phyloP scores from a whole-genome alignment of 2,329 filamentous ascomycete species.

The Thielaviopsis ethacetica region DNA sequence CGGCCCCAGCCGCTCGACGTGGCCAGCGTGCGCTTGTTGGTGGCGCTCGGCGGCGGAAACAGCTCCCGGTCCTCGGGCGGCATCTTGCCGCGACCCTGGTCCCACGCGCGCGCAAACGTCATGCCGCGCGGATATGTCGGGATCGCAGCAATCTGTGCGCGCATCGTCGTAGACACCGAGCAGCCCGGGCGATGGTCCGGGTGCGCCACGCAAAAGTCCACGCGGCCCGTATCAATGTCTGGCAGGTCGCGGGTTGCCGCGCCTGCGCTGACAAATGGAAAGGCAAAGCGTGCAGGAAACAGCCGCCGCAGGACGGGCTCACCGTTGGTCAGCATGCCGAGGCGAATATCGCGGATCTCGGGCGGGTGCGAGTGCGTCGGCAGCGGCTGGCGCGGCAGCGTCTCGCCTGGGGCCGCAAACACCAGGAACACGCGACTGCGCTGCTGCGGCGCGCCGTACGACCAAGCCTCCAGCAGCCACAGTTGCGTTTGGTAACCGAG shows the following conservation, averaged over 20 bases:
- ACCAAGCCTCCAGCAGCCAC: slow-evolving; percentile 52
- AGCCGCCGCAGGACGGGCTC: slow-evolving; percentile 38
- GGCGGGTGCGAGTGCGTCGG: slow-evolving; percentile 47
- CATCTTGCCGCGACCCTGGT: slow-evolving; percentile 24
- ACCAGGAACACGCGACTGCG: slow-evolving; percentile 54
- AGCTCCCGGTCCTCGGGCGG: slow-evolving; percentile 22
- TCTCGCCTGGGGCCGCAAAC: slow-evolving; percentile 50
- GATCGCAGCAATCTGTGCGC: slow-evolving; percentile 36
- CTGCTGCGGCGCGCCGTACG: slow-evolving; percentile 47
- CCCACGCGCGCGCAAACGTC: slow-evolving; percentile 30
- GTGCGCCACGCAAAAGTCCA: slow-evolving; percentile 43
- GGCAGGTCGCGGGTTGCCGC: slow-evolving; percentile 46
- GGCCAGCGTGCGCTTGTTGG: slow-evolving; percentile 24
- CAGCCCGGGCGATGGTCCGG: slow-evolving; percentile 50
- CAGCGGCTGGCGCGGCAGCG: slow-evolving; percentile 36
- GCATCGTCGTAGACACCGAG: slow-evolving; percentile 22
- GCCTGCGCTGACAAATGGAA: slow-evolving; percentile 35
- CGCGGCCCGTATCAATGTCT: slow-evolving; percentile 40
- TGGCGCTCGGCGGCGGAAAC: slow-evolving; percentile 26
- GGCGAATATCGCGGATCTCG: slow-evolving; percentile 15
- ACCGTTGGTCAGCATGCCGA: slow-evolving; percentile 46
- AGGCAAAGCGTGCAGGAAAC: slow-evolving; percentile 33
- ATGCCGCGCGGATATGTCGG: slow-evolving; percentile 41
- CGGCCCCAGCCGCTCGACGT: slow-evolving; percentile 33
- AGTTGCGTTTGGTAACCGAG: slow-evolving; percentile 62